Evolutionary conservation across 495 filamentous ascomycete genomes (phyloP), one percentile per base, ranked within the genome.

Genomic region (Aspergillus sparsus): DNA sequence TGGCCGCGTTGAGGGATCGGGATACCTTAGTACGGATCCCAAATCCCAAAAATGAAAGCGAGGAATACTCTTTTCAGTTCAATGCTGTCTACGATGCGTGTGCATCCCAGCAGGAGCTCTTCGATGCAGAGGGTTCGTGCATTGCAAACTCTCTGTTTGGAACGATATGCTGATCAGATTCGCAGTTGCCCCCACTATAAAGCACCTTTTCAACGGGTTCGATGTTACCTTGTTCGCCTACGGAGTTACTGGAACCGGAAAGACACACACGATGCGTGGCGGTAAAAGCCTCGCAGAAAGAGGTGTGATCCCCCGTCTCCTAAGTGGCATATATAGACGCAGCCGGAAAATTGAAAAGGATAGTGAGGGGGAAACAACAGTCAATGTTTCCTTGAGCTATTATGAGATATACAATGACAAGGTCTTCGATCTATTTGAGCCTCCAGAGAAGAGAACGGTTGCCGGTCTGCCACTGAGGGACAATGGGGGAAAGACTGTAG

Each of bases 351-450:
- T 96, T 6, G 85, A 87, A 58, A 96, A 94, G 69, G 93, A 97
- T 63, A 85, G 86, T 46, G 80, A 82, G 7, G 92, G 88, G 2
- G 83, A 84, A 42, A 94, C 86, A 0, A 81, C 77, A 3, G 92
- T 96, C 44, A 77, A 83, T 36, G 91, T 97, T 8, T 81, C 86
- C 12, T 84, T 98, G 66, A 93, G 89, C 41, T 98, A 98, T 75
- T 98, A 97, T 75, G 94, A 98, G 67, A 98, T 98, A 54, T 98
- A 98, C 76, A 97, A 97, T 70, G 90, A 94, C 73, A 92, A 91
- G 71, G 93, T 98, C 6, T 97, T 86, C 66, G 94, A 98, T 70
- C 76, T 98, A 32, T 93, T 98, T 59, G 90, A 96, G 69, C 74
- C 93, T 1, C 90, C 91, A 3, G 93, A 97, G 67, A 96, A 93